Percentiles rank a stretch among this genome's conserved stretches.
Conservation (phyloP, 306 rosid species). For the Ammopiptanthus mongolicus region DNA sequence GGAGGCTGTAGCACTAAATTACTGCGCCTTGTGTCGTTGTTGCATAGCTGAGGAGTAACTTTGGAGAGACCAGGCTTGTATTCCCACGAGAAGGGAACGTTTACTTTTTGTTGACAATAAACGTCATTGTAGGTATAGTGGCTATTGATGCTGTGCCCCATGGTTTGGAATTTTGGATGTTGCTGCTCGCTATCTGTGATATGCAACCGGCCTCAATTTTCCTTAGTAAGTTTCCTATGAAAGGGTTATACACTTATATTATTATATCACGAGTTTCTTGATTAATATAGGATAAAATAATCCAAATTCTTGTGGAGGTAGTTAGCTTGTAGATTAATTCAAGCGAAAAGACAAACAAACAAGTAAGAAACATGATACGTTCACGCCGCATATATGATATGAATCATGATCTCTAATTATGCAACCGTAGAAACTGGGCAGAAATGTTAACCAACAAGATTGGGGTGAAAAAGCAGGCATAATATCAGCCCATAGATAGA, state of each 20-base stretch:
- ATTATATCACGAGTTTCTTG: slow-evolving; percentile 9
- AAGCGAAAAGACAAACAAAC: not conserved
- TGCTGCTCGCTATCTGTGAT: not conserved
- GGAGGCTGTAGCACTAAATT: slow-evolving; percentile 25
- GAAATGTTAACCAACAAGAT: not conserved
- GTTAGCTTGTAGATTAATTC: slow-evolving; percentile 16
- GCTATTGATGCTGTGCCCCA: not conserved
- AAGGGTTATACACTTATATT: not conserved
- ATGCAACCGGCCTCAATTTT: not conserved
- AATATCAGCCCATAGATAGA: not conserved
- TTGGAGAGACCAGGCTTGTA: slow-evolving; percentile 45
- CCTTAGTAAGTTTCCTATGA: not conserved
- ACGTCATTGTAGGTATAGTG: not conserved
- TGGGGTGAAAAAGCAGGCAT: not conserved
- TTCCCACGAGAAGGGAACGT: slow-evolving; percentile 57
- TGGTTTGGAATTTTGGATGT: not conserved
- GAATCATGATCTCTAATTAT: not conserved
- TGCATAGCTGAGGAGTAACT: not conserved
- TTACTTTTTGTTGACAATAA: not conserved
- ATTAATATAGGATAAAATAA: not conserved
- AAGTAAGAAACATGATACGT: not conserved
- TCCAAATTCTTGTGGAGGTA: not conserved
- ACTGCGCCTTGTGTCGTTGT: not conserved
- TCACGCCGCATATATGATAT: not conserved
- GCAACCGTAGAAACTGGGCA: not conserved